phyloP scores from a whole-genome alignment of 2,329 filamentous ascomycete genomes.

The Pseudogymnoascus sp. region DNA sequence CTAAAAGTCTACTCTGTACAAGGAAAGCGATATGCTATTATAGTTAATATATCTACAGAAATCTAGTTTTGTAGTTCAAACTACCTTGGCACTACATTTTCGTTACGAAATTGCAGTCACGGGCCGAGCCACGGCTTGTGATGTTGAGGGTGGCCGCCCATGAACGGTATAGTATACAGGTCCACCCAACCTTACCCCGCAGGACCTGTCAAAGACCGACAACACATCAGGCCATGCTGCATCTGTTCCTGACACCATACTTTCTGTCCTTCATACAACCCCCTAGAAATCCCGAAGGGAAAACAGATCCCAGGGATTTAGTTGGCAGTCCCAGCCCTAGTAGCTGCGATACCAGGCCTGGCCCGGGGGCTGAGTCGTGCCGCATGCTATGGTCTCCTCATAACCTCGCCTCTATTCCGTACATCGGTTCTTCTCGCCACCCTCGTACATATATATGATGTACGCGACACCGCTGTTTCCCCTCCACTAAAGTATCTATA shows the following conservation, averaged over 20 bases:
- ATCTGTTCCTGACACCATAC: neutral
- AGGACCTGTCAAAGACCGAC: neutral
- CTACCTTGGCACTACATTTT: neutral
- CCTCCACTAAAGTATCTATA: neutral
- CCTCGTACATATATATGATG: neutral
- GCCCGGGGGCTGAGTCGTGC: neutral
- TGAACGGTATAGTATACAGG: neutral
- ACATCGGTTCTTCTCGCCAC: neutral
- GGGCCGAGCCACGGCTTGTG: constrained; percentile 1
- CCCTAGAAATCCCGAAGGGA: neutral
- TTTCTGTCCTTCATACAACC: neutral
- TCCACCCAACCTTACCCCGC: neutral
- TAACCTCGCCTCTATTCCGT: neutral
- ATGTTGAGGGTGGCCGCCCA: neutral
- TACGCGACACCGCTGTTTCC: neutral
- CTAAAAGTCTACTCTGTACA: too few species aligned
- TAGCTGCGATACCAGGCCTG: neutral
- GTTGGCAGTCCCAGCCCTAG: neutral
- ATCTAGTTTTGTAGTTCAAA: neutral
- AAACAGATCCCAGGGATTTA: neutral
- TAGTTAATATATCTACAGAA: neutral
- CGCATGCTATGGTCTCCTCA: neutral
- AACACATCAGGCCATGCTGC: constrained; percentile 2
- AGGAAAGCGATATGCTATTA: neutral
- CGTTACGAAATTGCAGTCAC: neutral